These are phyloP conservation scores for Zoysia matrella DNA, from an alignment of 202 grass and related monocot species.

Conservation along the genomic window DNA sequence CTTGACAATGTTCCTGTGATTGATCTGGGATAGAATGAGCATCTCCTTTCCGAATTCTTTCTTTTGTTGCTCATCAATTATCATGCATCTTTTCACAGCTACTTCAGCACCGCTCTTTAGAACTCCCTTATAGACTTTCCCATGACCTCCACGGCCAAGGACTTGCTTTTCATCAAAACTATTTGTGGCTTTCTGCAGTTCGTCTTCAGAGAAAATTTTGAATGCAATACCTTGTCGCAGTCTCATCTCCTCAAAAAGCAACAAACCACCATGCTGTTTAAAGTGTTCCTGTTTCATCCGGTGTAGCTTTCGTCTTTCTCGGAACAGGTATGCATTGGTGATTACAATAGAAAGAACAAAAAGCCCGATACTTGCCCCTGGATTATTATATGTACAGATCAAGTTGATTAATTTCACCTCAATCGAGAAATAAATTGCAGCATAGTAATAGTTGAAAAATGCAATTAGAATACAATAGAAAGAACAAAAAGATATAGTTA, in stretches of 20 bases:
- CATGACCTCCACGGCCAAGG: conserved; percentile 41
- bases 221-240: conserved; percentile 39
- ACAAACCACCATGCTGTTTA: no score
- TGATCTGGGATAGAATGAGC: no score
- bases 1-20: no score
- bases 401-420: background rate
- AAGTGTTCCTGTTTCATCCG: background rate
- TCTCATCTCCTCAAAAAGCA: background rate
- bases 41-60: no score
- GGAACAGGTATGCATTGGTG: background rate
- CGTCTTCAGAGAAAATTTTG: conserved; percentile 43
- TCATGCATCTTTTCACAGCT: no score
- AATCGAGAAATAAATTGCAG: no score
- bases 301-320: conserved; percentile 32
- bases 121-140: conserved; percentile 21
- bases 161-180: conserved; percentile 28
- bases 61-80: no score
- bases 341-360: no score
- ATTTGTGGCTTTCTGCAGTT: background rate
- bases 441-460: no score
- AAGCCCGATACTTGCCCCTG: conserved; percentile 31
- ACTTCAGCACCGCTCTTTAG: no score
- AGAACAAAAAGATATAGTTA: no score
- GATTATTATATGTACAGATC: background rate
- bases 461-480: no score